A percentile compares a stretch with the other conserved stretches of the same genome.
These are phyloP conservation scores for Vanrija sp. DNA, from an alignment of 1,284 basidiomycete species.

Conservation along the genomic window DNA sequence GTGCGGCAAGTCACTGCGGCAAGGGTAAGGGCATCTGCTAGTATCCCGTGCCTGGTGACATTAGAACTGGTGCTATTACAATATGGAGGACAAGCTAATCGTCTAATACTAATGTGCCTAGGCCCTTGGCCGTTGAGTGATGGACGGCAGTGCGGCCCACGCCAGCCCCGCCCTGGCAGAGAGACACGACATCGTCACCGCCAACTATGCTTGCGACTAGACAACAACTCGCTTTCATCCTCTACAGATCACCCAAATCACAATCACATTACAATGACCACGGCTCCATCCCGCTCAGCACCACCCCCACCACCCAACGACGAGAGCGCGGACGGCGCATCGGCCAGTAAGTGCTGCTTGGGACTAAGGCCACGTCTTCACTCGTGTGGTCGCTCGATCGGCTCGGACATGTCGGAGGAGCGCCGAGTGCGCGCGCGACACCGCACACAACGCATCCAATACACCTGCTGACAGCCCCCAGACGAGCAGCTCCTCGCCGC, in stretches of 20 bases:
- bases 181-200: neutral
- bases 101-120: too few species aligned
- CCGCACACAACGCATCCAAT: neutral
- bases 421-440: neutral
- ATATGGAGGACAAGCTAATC: too few species aligned
- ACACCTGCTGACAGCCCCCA: conserved; percentile 37
- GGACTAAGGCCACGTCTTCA: neutral
- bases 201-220: too few species aligned
- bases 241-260: neutral
- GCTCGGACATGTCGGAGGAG: neutral
- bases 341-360: conserved; percentile 33
- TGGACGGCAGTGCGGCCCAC: too few species aligned
- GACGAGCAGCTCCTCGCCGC: conserved; percentile 71
- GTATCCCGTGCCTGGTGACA: too few species aligned
- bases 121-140: too few species aligned
- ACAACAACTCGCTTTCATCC: neutral
- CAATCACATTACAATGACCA: conserved; percentile 17
- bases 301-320: conserved; percentile 38
- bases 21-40: too few species aligned
- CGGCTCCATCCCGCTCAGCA: conserved; percentile 31
- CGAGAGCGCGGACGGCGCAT: conserved; percentile 31
- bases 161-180: too few species aligned
- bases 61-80: too few species aligned
- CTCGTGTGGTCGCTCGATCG: neutral
- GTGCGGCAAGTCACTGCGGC: too few species aligned